Percentiles rank a stretch among this genome's conserved stretches.
Evolutionary conservation across 148 eudicot genomes (phyloP).

Genomic region (Silene uniflora): DNA sequence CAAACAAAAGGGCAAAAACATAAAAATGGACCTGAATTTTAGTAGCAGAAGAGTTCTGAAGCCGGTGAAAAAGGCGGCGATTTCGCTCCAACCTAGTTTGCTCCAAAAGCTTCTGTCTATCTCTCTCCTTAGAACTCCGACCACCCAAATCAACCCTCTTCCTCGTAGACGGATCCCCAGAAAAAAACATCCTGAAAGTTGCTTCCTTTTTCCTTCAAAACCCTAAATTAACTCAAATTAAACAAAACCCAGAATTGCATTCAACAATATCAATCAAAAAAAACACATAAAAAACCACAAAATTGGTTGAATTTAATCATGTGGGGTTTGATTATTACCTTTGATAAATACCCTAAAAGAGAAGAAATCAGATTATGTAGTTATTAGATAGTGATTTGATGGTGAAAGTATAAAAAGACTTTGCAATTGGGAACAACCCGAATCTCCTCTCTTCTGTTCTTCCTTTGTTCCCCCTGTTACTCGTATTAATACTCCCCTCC

Average conservation of each 20-base stretch:
- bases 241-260: constrained; percentile 6
- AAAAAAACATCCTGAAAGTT: constrained; percentile 56
- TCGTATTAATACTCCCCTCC: too few relatives aligned
- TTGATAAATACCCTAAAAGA: neutral
- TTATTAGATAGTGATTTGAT: neutral
- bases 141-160: constrained; percentile 98
- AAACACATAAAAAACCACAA: neutral
- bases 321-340: constrained; percentile 16
- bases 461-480: neutral
- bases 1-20: neutral
- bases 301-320: neutral
- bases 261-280: constrained; percentile 6
- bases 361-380: neutral
- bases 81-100: constrained; percentile 77
- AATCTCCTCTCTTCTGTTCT: neutral
- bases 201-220: neutral
- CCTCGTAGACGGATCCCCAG: constrained; percentile 76
- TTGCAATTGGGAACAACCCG: neutral
- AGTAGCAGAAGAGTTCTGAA: constrained; percentile 74
- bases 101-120: constrained; percentile 84
- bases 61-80: constrained; percentile 52
- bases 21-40: constrained; percentile 63
- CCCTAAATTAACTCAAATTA: constrained; percentile 3
- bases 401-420: neutral
- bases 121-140: constrained; percentile 87